A percentile compares a stretch with the other conserved stretches of the same genome.
Evolutionary conservation across 2,329 filamentous ascomycete species (phyloP).

Genomic region (Ophiostoma sp.): DNA sequence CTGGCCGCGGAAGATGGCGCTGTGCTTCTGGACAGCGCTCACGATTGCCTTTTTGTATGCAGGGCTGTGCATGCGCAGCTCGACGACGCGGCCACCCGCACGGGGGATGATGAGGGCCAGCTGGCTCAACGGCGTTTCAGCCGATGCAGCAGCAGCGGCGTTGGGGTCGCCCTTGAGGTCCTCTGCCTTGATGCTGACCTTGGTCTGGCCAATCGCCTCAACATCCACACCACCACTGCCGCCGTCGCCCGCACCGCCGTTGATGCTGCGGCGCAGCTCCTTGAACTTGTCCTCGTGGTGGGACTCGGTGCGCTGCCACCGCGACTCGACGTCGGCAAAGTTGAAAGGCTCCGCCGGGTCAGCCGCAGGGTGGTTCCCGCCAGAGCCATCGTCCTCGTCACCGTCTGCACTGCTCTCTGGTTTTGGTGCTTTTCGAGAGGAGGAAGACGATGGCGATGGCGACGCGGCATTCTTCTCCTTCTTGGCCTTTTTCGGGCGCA

Average conservation of each 20-base stretch:
- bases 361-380: slow-evolving; percentile 19
- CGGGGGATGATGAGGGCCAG: slow-evolving; percentile 28
- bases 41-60: slow-evolving; percentile 26
- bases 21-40: slow-evolving; percentile 26
- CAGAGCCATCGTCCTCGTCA: slow-evolving; percentile 17
- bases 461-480: slow-evolving; percentile 16
- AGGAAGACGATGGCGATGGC: background rate
- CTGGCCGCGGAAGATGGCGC: slow-evolving; percentile 27
- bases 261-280: slow-evolving; percentile 24
- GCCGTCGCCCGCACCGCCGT: slow-evolving; percentile 15
- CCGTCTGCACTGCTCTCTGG: background rate
- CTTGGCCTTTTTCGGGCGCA: slow-evolving; percentile 27
- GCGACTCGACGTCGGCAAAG: slow-evolving; percentile 27
- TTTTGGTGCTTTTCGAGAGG: background rate
- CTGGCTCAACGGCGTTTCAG: slow-evolving; percentile 24
- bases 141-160: background rate
- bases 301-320: slow-evolving; percentile 25
- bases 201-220: slow-evolving; percentile 25
- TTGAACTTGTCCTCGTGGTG: slow-evolving; percentile 27
- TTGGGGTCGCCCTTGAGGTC: background rate
- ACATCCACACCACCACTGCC: slow-evolving; percentile 24
- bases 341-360: slow-evolving; percentile 24
- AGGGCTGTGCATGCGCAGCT: slow-evolving; percentile 28
- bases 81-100: slow-evolving; percentile 26
- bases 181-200: slow-evolving; percentile 19